phyloP scores from a whole-genome alignment of 1,284 basidiomycete species.

The Leccinum angustisporum region DNA sequence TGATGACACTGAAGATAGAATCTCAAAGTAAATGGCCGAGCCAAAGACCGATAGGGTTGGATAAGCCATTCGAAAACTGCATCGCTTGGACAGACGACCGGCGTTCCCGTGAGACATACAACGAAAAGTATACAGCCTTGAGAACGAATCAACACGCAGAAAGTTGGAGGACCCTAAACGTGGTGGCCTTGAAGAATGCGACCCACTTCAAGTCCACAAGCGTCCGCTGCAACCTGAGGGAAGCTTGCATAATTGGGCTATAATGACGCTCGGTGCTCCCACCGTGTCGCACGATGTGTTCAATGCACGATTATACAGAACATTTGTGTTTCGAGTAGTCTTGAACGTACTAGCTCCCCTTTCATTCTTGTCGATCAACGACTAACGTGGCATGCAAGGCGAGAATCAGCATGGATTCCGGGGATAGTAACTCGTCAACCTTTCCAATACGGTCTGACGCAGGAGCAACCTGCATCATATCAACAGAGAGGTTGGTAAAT shows the following conservation, averaged over 20 bases:
- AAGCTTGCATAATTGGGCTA: constrained; percentile 53
- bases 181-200: constrained; percentile 65
- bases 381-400: no score
- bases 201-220: constrained; percentile 64
- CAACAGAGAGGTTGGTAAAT: no score
- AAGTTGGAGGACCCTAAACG: constrained; percentile 34
- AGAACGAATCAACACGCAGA: background rate
- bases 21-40: constrained; percentile 79
- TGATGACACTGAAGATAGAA: constrained; percentile 55
- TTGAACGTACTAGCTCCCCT: no score
- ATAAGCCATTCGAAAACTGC: constrained; percentile 76
- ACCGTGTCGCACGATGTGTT: constrained; percentile 43
- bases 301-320: constrained; percentile 59
- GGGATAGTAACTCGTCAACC: no score
- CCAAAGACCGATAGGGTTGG: constrained; percentile 73
- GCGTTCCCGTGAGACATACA: constrained; percentile 73
- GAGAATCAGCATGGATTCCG: no score
- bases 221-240: constrained; percentile 53
- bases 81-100: constrained; percentile 73
- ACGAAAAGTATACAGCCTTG: constrained; percentile 68
- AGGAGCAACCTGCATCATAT: no score
- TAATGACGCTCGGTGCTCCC: constrained; percentile 47
- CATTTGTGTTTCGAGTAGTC: constrained; percentile 42
- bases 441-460: no score
- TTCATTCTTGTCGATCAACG: no score